Base-by-base conservation (phyloP, 257 asterid genomes). In the Fraxinus quadrangulata region DNA sequence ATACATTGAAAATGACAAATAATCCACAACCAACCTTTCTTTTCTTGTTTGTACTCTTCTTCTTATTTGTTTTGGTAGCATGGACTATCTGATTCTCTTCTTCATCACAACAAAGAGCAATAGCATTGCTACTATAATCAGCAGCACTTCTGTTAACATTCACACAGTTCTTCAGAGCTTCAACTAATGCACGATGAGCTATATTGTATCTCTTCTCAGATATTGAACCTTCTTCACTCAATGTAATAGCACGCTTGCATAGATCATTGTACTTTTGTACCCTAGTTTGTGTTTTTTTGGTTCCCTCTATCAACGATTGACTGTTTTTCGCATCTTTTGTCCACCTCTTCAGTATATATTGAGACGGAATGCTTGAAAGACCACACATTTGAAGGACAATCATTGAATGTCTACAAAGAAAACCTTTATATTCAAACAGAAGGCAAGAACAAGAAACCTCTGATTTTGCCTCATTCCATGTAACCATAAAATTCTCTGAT, bases 371-470 rank as follows among this genome's bases (percentile, higher is more conserved):
- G 77, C 90, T 90, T 59, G 98, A 88, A 83, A 89, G 90, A 74
- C 99, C 99, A 81, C 97, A 90, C 85, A 93, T 87, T 88, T 95
- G 99, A 76, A 95, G 94, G 78, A 95, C 98, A 83, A 89, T 90
- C 98, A 95, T 89, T 28, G 97, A 84, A 85, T 95, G 99, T 81
- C 99, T 90, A 80, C 99, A 95, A 71, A 95, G 99, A 79, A 85
- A 90, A 82, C 98, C 99, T 87, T 81, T 90, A 83, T 81, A 89
- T 78, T 95, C 99, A 82, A 93, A 95, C 93, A 95, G 88, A 67
- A 91, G 90, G 83, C 99, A 95, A 9, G 99, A 90, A 88, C 99
- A 95, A 61, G 96, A 93, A 84, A 91, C 97, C 85, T 93, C 97
- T 13, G 84, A 77, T 77, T 83, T 82, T 40, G 83, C 86, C 84